These are phyloP conservation scores for Sporopachydermia quercuum DNA, from an alignment of 805 yeast genomes.

Conservation along the genomic window DNA sequence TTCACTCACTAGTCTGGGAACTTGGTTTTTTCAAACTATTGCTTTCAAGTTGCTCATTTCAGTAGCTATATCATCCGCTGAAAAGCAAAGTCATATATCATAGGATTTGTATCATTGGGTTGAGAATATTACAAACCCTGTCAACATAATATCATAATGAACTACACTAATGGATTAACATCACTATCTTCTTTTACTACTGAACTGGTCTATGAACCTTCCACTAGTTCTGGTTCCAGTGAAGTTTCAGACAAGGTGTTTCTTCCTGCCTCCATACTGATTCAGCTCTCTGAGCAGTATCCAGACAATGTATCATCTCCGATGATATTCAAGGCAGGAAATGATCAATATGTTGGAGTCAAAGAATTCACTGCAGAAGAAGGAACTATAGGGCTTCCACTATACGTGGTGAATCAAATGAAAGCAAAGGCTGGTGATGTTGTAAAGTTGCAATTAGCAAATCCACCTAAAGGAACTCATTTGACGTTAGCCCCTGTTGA, in stretches of 20 bases:
- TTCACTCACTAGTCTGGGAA: too few relatives aligned
- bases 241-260: constrained; percentile 22
- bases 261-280: constrained; percentile 18
- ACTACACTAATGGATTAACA: too few relatives aligned
- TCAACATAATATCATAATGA: too few relatives aligned
- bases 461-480: constrained; percentile 32
- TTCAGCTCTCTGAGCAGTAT: constrained; percentile 14
- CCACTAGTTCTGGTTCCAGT: too few relatives aligned
- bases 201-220: too few relatives aligned
- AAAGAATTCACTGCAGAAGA: constrained; percentile 32
- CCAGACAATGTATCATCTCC: constrained; percentile 20
- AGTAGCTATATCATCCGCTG: too few relatives aligned
- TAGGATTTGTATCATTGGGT: too few relatives aligned
- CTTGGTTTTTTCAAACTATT: too few relatives aligned
- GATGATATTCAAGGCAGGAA: constrained; percentile 19
- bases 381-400: constrained; percentile 23
- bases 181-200: too few relatives aligned
- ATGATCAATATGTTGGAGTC: constrained; percentile 26
- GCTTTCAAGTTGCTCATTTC: too few relatives aligned
- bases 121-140: too few relatives aligned
- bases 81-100: too few relatives aligned
- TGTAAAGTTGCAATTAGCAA: constrained; percentile 14
- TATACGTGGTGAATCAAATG: constrained; percentile 18
- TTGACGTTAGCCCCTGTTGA: constrained; percentile 30
- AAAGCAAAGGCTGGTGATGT: constrained; percentile 9